Base-by-base conservation (phyloP, 768 basidiomycete genomes). In the Serpula lacrymans region DNA sequence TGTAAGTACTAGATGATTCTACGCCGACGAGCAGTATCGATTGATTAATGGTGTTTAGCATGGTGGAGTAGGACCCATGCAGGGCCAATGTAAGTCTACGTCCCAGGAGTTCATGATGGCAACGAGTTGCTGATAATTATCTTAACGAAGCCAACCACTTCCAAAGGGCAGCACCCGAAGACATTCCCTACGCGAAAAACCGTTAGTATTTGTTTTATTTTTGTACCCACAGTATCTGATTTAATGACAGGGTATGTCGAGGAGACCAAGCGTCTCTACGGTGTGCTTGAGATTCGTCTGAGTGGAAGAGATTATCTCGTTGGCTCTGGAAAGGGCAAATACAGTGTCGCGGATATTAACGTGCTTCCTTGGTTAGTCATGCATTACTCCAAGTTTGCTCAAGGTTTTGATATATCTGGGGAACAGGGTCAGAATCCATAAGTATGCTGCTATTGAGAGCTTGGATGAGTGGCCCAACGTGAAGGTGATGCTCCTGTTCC, bases 11-110 rank as follows among this genome's bases (percentile, higher is more conserved):
- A 1, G 17, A 4, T 4, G 3, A 9, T n/a, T 8, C 1, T 20
- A 16, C 26, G 14, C 32, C 22, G 12, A 9, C 20, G 25, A 2
- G 11, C n/a, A 6, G 4, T 12, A 8, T 13, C 6, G 9, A 8
- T 16, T n/a, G 31, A n/a, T n/a, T n/a, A 26, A 29, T 37, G 3
- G 6, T 9, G 28, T 34, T 30, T 55, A 87, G 82, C 85, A 88
- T 55, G 88, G 85, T 1, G 88, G 84, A 18, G 61, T 88, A 17
- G 88, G 87, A 20, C 88, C 89, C n/a, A 92, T 90, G 86, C 87
- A 91, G 68, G 85, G 87, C 22, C 85, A 88, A 65, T 58, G 63
- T 59, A 34, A 13, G 38, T 40, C 20, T 2, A 5, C 17, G 20
- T 16, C 11, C 5, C 11, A n/a, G n/a, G n/a, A n/a, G n/a, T 16